Conservation (phyloP, 2,329 filamentous ascomycete species). For the Phyllosticta capitalensis region DNA sequence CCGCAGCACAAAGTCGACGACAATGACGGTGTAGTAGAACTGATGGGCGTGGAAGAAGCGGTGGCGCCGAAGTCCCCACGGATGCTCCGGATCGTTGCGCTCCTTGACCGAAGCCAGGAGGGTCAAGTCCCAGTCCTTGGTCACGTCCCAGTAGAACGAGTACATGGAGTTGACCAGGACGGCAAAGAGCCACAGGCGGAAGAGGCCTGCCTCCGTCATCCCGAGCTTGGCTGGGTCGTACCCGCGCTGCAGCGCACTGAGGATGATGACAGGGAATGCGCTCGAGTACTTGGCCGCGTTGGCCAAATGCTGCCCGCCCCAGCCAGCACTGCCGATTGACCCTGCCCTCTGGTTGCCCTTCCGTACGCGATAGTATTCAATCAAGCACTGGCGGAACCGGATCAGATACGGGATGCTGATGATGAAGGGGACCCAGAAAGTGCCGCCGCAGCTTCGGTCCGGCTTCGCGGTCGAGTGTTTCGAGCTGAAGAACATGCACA, state of each 20-base stretch:
- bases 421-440: slow-evolving; percentile 71
- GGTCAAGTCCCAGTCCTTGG: slow-evolving; percentile 92
- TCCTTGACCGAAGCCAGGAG: slow-evolving; percentile 56
- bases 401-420: slow-evolving; percentile 77
- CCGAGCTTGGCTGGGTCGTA: slow-evolving; percentile 42
- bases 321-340: slow-evolving; percentile 43
- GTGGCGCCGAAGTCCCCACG: slow-evolving; percentile 67
- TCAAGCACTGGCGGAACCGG: slow-evolving; percentile 83
- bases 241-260: slow-evolving; percentile 65
- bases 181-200: slow-evolving; percentile 53
- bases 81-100: slow-evolving; percentile 54
- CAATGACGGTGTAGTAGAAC: slow-evolving; percentile 76
- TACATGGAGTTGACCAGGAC: slow-evolving; percentile 79
- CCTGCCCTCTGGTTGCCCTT: slow-evolving; percentile 37
- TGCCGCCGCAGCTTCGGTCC: slow-evolving; percentile 71
- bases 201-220: slow-evolving; percentile 46
- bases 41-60: slow-evolving; percentile 62
- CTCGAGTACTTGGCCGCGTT: slow-evolving; percentile 94
- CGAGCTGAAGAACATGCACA: slow-evolving; percentile 76
- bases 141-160: slow-evolving; percentile 97
- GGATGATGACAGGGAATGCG: slow-evolving; percentile 81
- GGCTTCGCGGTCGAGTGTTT: slow-evolving; percentile 70
- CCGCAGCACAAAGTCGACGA: slow-evolving; percentile 67
- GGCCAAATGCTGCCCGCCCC: slow-evolving; percentile 79
- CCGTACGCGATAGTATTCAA: slow-evolving; percentile 69